Base-by-base conservation (phyloP, 352 stramenopile genomes). In the Thalassiosira mediterranea region DNA sequence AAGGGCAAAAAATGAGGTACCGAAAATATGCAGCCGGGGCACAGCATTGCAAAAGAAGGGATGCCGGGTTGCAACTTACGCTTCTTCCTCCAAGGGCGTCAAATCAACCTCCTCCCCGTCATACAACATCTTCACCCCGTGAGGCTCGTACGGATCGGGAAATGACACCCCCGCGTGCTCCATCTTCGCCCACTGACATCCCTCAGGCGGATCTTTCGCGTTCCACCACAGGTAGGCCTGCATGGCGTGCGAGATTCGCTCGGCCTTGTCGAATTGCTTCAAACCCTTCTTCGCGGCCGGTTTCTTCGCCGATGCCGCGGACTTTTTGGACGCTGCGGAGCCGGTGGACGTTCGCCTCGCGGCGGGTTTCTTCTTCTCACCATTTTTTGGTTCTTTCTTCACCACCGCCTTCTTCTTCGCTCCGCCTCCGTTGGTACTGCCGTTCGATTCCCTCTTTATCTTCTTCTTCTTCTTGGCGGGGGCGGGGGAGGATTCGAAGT, bases 161-260 rank as follows among this genome's bases (percentile, higher is more conserved):
- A 99, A 99, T 59, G 96, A 94, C 28, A 99, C 95, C 42, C 97
- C 97, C 32, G 97, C 97, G 91, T 99, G 97, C 82, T 99, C 97
- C 74, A 99, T 94, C n/a, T 94, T 98, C n/a, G 88, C 87, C 97
- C 97, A 99, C 81, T 99, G 95, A 77, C 96, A 97, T 48, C 96
- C 96, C 40, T 96, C 89, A 0, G 96, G 95, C 7, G 97, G 91
- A 65, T 97, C 90, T 44, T 95, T 88, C 21, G 96, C 95, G 74
- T 99, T 97, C 97, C 97, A 99, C 97, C 97, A 99, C 31, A 98
- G 95, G 81, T 98, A 99, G 62, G 97, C 95, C 86, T 98, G 97
- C 82, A 99, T 98, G 15, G 96, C 96, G 90, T 98, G 97, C 58
- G 97, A 94, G 54, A 98, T 89, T 8, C 94, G 91, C 81, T 98